Evolutionary conservation across 1,284 basidiomycete species (phyloP), one percentile per base, ranked within the genome.

Genomic region (Coniferiporia sulphurascens): DNA sequence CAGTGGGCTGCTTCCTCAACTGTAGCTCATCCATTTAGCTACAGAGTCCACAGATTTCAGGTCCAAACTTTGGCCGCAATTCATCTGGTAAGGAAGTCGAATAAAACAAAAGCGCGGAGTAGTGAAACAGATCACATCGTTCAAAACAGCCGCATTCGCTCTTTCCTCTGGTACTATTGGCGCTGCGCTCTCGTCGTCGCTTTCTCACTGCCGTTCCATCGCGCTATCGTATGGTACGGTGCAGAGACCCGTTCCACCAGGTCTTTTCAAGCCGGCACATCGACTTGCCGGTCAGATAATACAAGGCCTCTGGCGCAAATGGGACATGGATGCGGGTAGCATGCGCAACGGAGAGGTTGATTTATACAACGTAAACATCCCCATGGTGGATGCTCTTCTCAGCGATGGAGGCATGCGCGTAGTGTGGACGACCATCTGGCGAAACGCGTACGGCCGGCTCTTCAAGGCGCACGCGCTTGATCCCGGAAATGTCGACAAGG

Each of bases 91-190:
- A 56, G 27, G 27, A 27, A 27, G 5, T 5, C 27, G 27, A 27
- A 78, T 32, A 1, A 53, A 45, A 43, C 48, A 17, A 4, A 32
- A n/a, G 7, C 17, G 27, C 5, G 13, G 32, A 34, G 21, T 32
- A 48, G 10, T 44, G 35, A 44, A 53, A 15, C 32, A 41, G 19
- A 17, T 36, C 38, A 52, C 34, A 15, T 36, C 49, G 52, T 21
- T n/a, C 44, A 46, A 46, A 9, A n/a, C 65, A 90, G 89, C 91
- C 43, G 92, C 93, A 1, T 93, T 94, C 69, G 81, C 89, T 4
- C 77, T 95, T 45, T 93, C 91, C 0, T 93, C 91, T 19, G 95
- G 95, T 0, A 97, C 95, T 1, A 80, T 97, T 62, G 94, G 95
- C 44, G 93, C 93, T 1, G 90, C 94, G 1, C 76, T 96, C 66